Evolutionary conservation across 495 filamentous ascomycete genomes (phyloP).

Genomic region (Aspergillus bertholletiae): DNA sequence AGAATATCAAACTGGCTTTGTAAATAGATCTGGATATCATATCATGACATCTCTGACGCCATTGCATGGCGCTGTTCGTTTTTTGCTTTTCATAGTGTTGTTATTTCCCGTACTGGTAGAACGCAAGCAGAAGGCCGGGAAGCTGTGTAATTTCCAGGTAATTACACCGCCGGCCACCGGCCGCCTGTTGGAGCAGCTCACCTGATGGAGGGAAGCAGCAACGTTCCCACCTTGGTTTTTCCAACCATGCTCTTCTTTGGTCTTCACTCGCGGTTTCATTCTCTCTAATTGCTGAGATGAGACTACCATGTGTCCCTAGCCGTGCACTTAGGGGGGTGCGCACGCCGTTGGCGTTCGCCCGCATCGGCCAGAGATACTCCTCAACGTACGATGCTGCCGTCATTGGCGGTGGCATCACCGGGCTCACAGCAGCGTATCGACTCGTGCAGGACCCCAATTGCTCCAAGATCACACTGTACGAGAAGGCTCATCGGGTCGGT

Average conservation of each 20-base stretch:
- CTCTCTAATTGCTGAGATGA: constrained; percentile 28
- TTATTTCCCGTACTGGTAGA: too few relatives aligned
- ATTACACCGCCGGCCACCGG: not conserved
- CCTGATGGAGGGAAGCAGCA: not conserved
- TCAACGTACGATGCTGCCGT: constrained; percentile 58
- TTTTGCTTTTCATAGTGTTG: not conserved
- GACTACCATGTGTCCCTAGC: constrained; percentile 20
- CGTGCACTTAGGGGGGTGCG: constrained; percentile 14
- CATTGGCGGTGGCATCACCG: constrained; percentile 87
- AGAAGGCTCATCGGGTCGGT: constrained; percentile 63
- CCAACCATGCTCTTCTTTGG: not conserved
- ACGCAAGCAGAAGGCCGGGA: not conserved
- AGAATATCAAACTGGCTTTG: constrained; percentile 11
- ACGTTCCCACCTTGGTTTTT: not conserved
- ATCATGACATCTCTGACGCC: constrained; percentile 8
- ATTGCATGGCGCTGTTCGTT: not conserved
- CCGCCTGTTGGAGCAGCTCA: not conserved
- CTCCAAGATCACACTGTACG: constrained; percentile 71
- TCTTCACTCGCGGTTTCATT: constrained; percentile 4
- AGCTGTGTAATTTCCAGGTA: not conserved
- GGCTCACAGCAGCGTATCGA: constrained; percentile 76
- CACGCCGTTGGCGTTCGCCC: constrained; percentile 14
- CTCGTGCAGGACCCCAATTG: constrained; percentile 57
- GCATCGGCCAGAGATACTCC: constrained; percentile 17
- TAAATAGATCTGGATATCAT: constrained; percentile 31